A percentile compares a stretch with the other conserved stretches of the same genome.
Conservation (phyloP, 352 stramenopile genomes). For the Phytophthora ramorum region DNA sequence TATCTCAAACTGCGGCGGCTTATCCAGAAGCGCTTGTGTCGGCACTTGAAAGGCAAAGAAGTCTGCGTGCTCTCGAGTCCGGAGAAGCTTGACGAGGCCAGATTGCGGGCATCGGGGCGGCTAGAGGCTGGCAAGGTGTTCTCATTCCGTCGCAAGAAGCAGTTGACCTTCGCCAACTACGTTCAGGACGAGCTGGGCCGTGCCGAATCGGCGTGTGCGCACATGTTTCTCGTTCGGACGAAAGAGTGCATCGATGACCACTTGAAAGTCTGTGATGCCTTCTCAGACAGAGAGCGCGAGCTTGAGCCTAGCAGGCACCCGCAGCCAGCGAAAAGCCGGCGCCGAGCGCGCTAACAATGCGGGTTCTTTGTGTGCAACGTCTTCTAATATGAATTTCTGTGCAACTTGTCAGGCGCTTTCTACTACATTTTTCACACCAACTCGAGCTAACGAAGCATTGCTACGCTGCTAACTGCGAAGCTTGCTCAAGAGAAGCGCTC, state of each 20-base stretch:
- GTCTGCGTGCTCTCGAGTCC: conserved; percentile 55
- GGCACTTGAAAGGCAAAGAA: conserved; percentile 67
- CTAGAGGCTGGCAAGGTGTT: conserved; percentile 69
- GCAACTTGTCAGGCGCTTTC: conserved; percentile 28
- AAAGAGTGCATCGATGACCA: conserved; percentile 78
- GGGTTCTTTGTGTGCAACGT: conserved; percentile 8
- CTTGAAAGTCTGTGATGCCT: conserved; percentile 70
- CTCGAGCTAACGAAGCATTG: conserved; percentile 25
- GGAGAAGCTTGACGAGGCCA: conserved; percentile 13
- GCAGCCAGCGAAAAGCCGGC: conserved; percentile 16
- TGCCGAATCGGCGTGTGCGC: conserved; percentile 62
- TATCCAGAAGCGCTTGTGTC: conserved; percentile 73
- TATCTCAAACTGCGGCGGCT: conserved; percentile 70
- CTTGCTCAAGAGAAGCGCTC: conserved; percentile 74
- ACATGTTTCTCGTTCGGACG: conserved; percentile 70
- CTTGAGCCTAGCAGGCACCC: conserved; percentile 46
- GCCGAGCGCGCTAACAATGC: conserved; percentile 18
- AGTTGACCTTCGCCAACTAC: conserved; percentile 68
- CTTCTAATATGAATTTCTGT: conserved; percentile 40
- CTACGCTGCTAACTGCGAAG: conserved; percentile 2
- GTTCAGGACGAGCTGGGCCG: conserved; percentile 52
- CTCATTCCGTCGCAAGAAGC: conserved; percentile 54
- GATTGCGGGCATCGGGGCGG: conserved; percentile 53
- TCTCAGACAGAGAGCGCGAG: conserved; percentile 61
- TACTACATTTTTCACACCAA: conserved; percentile 38